These are phyloP conservation scores for Colletotrichum scovillei DNA, from an alignment of 2,329 filamentous ascomycete genomes.

Conservation along the genomic window DNA sequence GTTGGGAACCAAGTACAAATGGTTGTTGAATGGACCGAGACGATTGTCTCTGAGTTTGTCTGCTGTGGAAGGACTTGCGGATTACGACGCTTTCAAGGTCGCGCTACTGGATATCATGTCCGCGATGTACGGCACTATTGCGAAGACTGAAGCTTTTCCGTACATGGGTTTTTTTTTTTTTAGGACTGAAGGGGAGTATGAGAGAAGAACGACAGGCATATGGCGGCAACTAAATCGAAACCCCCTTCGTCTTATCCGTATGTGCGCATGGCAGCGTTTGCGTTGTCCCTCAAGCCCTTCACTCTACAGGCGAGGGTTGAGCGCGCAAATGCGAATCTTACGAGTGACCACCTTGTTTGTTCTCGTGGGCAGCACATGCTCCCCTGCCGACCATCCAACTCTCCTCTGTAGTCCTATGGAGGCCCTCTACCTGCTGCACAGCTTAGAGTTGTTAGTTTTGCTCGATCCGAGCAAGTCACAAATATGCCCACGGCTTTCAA, in stretches of 20 bases:
- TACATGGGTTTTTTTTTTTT: conserved; percentile 12
- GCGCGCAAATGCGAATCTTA: not conserved
- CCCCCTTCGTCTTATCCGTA: not conserved
- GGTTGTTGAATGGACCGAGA: conserved; percentile 23
- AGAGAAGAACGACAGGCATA: conserved; percentile 1
- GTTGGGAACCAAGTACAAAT: conserved; percentile 27
- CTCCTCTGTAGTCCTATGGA: not conserved
- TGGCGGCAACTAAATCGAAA: conserved; percentile 14
- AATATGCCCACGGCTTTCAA: not conserved
- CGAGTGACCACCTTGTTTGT: not conserved
- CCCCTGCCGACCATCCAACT: not conserved
- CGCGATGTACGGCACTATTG: conserved; percentile 1
- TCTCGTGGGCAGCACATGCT: not conserved
- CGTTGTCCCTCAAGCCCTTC: not conserved
- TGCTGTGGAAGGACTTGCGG: conserved; percentile 1
- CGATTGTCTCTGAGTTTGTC: conserved; percentile 13
- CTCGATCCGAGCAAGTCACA: not conserved
- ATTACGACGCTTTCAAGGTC: conserved; percentile 1
- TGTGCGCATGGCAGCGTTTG: not conserved
- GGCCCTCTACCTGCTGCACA: not conserved
- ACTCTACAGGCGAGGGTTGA: not conserved
- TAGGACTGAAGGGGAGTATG: conserved; percentile 15
- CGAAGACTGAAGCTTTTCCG: conserved; percentile 25
- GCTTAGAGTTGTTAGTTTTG: not conserved
- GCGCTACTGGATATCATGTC: not conserved